phyloP scores from a whole-genome alignment of 768 basidiomycete genomes.

The Podaxis sp. region DNA sequence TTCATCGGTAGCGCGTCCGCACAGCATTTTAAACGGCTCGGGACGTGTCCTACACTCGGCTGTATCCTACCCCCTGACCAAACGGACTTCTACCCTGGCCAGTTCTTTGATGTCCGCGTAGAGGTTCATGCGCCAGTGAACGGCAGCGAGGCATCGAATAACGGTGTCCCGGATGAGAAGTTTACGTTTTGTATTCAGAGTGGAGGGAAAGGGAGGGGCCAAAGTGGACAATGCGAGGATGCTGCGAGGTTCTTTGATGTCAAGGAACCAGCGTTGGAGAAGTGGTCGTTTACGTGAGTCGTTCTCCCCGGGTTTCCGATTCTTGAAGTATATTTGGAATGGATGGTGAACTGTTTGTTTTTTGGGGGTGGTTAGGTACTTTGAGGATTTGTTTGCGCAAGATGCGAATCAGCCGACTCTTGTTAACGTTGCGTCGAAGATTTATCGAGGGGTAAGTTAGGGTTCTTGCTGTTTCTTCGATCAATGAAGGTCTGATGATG shows the following conservation, averaged over 20 bases:
- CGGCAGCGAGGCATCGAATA: conserved; percentile 35
- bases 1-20: conserved; percentile 18
- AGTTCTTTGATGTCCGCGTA: conserved; percentile 42
- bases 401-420: conserved; percentile 32
- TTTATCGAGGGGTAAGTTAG: conserved; percentile 37
- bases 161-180: conserved; percentile 36
- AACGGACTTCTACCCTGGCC: conserved; percentile 42
- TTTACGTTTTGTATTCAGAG: conserved; percentile 41
- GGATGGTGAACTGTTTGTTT: not conserved
- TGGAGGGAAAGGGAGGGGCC: conserved; percentile 17
- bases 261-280: conserved; percentile 32
- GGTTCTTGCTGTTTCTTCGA: not conserved
- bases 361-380: conserved; percentile 29
- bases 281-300: conserved; percentile 41
- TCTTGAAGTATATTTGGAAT: not conserved
- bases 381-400: conserved; percentile 42
- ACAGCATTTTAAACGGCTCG: conserved; percentile 41
- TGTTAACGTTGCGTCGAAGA: conserved; percentile 45
- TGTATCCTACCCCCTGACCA: conserved; percentile 47
- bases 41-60: conserved; percentile 41
- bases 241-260: conserved; percentile 37
- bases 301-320: not conserved
- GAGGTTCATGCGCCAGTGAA: conserved; percentile 45
- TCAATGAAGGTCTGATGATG: not conserved
- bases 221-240: conserved; percentile 28